Conservation (phyloP, 73 alveolate genomes). For the Tetrahymena thermophila region DNA sequence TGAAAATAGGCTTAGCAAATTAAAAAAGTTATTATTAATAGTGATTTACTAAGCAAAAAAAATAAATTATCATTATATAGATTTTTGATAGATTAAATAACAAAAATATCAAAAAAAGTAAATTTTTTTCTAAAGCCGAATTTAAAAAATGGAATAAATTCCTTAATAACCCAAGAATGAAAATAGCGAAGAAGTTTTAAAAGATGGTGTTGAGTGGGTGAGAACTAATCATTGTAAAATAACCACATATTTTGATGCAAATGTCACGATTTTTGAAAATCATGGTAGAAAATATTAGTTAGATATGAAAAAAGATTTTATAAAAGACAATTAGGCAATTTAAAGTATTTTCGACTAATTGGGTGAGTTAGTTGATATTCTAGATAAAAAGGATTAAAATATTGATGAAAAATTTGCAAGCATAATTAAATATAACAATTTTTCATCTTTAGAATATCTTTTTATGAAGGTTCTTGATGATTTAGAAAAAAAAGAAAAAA, state of each 20-base stretch:
- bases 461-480: background rate
- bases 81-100: too few species aligned
- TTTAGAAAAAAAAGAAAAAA: background rate
- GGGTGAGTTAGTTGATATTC: background rate
- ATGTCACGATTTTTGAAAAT: background rate
- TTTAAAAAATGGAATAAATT: background rate
- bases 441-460: background rate
- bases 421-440: background rate
- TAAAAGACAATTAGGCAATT: background rate
- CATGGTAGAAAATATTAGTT: background rate
- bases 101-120: background rate
- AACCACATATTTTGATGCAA: background rate
- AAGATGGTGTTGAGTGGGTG: background rate
- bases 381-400: background rate
- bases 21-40: too few species aligned
- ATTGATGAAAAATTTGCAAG: background rate
- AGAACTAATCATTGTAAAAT: background rate
- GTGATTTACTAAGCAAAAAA: too few species aligned
- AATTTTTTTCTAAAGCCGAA: background rate
- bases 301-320: background rate
- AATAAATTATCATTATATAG: too few species aligned
- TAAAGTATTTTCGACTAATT: background rate
- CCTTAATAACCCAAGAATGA: background rate
- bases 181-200: background rate
- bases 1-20: background rate